phyloP scores from a whole-genome alignment of 495 filamentous ascomycete species.

The Lasiosphaeriaceae sp. region DNA sequence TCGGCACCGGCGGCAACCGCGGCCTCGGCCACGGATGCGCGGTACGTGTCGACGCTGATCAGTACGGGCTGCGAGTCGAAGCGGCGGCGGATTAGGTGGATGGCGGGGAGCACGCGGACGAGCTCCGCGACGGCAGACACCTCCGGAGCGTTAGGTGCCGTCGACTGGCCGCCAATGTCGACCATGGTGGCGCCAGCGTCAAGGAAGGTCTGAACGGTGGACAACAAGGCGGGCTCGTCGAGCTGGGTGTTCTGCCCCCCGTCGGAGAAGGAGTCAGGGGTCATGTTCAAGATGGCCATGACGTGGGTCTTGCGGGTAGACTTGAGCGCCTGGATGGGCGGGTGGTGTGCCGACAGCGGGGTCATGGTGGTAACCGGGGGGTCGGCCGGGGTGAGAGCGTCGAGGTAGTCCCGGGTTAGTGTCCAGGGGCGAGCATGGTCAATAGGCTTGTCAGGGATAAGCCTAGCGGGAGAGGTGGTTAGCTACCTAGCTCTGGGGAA shows the following conservation, averaged over 20 bases:
- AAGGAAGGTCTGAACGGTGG: conserved; percentile 57
- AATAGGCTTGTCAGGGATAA: conserved; percentile 59
- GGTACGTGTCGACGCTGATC: conserved; percentile 91
- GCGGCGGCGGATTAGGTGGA: conserved; percentile 66
- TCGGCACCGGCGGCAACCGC: conserved; percentile 82
- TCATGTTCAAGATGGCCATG: conserved; percentile 95
- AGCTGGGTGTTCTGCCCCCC: conserved; percentile 59
- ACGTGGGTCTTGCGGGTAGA: conserved; percentile 66
- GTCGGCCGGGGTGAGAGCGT: conserved; percentile 50
- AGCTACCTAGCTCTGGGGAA: too few relatives aligned
- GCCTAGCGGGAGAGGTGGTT: conserved; percentile 34
- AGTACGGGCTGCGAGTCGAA: conserved; percentile 58
- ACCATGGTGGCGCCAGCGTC: conserved; percentile 72
- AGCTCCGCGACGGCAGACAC: conserved; percentile 70
- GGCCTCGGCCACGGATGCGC: conserved; percentile 74
- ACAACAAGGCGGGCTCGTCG: conserved; percentile 20
- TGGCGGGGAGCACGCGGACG: conserved; percentile 70
- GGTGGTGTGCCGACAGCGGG: conserved; percentile 55
- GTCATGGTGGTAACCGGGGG: conserved; percentile 64
- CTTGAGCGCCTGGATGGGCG: conserved; percentile 60
- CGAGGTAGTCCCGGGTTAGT: conserved; percentile 55
- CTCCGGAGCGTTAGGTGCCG: conserved; percentile 66
- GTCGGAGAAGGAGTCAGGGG: conserved; percentile 96
- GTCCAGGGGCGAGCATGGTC: conserved; percentile 47
- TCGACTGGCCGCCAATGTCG: conserved; percentile 91